phyloP scores from a whole-genome alignment of 768 basidiomycete species.

The Russula abietina region DNA sequence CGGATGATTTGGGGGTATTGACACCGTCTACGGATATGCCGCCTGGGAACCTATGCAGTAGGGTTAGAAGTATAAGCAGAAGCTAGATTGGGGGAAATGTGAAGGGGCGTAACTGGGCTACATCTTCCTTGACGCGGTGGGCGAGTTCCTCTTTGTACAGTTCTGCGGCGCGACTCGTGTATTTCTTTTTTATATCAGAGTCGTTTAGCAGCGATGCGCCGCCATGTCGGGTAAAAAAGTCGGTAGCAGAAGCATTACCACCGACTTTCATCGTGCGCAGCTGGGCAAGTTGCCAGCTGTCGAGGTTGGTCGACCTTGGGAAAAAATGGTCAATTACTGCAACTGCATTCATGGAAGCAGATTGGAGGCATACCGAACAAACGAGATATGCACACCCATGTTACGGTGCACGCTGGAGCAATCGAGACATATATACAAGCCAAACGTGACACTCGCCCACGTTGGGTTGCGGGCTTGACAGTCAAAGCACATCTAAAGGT shows the following conservation, averaged over 20 bases:
- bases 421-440: slow-evolving; percentile 95
- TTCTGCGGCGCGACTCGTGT: slow-evolving; percentile 75
- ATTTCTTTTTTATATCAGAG: slow-evolving; percentile 82
- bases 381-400: slow-evolving; percentile 97
- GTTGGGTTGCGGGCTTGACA: slow-evolving; percentile 94
- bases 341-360: background rate
- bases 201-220: slow-evolving; percentile 65
- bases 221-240: slow-evolving; percentile 88
- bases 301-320: slow-evolving; percentile 88
- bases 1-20: slow-evolving; percentile 38
- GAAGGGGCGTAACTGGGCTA: slow-evolving; percentile 43
- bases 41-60: slow-evolving; percentile 55
- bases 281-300: slow-evolving; percentile 87
- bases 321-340: background rate
- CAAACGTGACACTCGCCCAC: slow-evolving; percentile 95
- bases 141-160: slow-evolving; percentile 91
- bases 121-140: slow-evolving; percentile 73
- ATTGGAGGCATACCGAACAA: slow-evolving; percentile 69
- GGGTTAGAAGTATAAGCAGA: background rate
- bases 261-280: slow-evolving; percentile 95
- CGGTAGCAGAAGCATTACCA: slow-evolving; percentile 79
- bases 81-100: background rate
- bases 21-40: slow-evolving; percentile 82
- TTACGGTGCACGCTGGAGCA: slow-evolving; percentile 94
- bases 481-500: slow-evolving; percentile 78